Conservation (phyloP, 2,329 filamentous ascomycete species). For the Fusarium bactridioides region DNA sequence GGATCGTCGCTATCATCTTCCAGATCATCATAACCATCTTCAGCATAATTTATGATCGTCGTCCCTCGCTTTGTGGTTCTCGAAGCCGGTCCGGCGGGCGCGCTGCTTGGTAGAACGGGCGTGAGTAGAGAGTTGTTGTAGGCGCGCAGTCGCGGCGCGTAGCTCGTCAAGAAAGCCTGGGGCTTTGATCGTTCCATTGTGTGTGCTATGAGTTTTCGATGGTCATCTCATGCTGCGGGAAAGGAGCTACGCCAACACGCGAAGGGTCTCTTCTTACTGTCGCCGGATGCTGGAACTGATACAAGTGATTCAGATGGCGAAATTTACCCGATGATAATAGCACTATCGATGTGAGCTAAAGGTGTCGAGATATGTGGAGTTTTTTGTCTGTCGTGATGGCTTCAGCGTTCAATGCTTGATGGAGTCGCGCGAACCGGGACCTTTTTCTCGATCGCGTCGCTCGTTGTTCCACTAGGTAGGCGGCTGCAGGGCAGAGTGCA, state of each 20-base stretch:
- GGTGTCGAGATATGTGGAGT: slow-evolving; percentile 12
- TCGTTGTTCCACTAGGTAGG: slow-evolving; percentile 24
- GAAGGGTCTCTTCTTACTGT: slow-evolving; percentile 26
- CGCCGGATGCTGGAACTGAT: background rate
- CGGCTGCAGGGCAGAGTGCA: slow-evolving; percentile 27
- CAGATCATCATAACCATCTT: slow-evolving; percentile 89
- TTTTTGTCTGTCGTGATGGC: slow-evolving; percentile 33
- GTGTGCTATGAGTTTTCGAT: slow-evolving; percentile 28
- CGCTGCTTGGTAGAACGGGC: slow-evolving; percentile 78
- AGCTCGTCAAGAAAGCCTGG: slow-evolving; percentile 89
- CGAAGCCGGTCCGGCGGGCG: slow-evolving; percentile 70
- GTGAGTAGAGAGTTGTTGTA: slow-evolving; percentile 93
- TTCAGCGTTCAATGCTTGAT: slow-evolving; percentile 37
- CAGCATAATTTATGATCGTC: slow-evolving; percentile 96
- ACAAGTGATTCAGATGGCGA: background rate
- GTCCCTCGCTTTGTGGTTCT: slow-evolving; percentile 98
- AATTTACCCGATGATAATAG: slow-evolving; percentile 3
- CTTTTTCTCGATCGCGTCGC: slow-evolving; percentile 46
- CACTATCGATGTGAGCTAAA: background rate
- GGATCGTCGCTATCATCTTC: slow-evolving; percentile 77
- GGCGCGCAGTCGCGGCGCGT: slow-evolving; percentile 86
- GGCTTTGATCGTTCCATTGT: slow-evolving; percentile 66
- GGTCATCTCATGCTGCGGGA: slow-evolving; percentile 45
- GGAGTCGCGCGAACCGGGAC: slow-evolving; percentile 39
- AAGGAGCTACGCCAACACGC: slow-evolving; percentile 36